Percentiles rank a stretch among this genome's conserved stretches.
phyloP scores from a whole-genome alignment of 139 green algal species.

The Trebouxia sp. region DNA sequence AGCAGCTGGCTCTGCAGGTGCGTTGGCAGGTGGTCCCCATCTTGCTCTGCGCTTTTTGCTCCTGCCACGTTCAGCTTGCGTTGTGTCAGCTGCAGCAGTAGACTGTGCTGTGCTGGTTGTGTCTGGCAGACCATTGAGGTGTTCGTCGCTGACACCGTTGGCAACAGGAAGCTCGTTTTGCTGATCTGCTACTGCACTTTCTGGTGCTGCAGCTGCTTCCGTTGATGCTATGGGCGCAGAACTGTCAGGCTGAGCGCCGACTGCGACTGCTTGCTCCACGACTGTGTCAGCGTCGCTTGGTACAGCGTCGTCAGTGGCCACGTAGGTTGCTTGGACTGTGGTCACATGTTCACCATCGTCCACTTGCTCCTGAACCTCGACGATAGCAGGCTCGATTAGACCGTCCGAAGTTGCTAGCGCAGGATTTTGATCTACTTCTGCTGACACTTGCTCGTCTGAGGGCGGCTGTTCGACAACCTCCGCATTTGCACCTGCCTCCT shows the following conservation, averaged over 20 bases:
- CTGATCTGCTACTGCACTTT: not conserved
- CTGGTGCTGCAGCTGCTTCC: not conserved
- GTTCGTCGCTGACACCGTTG: not conserved
- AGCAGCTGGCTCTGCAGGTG: not conserved
- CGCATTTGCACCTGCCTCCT: not conserved
- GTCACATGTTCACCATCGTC: not conserved
- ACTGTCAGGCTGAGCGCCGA: too few species aligned
- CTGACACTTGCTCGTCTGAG: not conserved
- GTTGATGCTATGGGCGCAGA: too few species aligned
- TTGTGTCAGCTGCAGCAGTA: not conserved
- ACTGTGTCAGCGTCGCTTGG: too few species aligned
- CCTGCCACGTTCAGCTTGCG: not conserved
- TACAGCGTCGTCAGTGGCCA: not conserved
- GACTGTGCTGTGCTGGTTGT: not conserved
- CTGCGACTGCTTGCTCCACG: too few species aligned
- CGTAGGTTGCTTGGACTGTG: not conserved
- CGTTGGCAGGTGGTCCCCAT: slow-evolving; percentile 8
- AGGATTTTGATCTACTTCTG: not conserved
- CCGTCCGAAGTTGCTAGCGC: too few species aligned
- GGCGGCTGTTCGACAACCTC: not conserved
- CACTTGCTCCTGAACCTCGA: not conserved
- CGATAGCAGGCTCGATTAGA: not conserved
- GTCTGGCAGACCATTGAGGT: not conserved
- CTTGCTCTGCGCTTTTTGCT: slow-evolving; percentile 10
- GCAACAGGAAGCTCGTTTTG: not conserved